phyloP scores from a whole-genome alignment of 1,284 basidiomycete species.

The Hypsizygus ulmarius region DNA sequence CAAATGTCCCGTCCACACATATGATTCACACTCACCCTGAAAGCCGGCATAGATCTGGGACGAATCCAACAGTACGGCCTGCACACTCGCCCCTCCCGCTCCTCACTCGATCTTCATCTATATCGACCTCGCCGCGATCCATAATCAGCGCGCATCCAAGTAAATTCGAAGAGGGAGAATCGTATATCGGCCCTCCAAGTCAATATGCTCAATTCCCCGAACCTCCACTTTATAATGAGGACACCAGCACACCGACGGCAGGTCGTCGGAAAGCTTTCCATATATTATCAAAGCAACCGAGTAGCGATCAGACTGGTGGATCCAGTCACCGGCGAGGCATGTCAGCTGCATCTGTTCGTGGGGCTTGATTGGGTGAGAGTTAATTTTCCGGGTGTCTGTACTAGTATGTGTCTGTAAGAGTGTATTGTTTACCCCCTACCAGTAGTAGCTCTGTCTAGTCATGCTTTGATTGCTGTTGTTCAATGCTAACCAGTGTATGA shows the following conservation, averaged over 20 bases:
- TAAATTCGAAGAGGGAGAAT: conserved; percentile 44
- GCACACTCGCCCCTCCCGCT: conserved; percentile 38
- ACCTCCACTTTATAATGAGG: conserved; percentile 45
- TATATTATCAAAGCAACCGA: conserved; percentile 56
- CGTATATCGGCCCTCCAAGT: conserved; percentile 59
- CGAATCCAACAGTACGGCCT: conserved; percentile 50
- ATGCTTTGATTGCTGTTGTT: conserved; percentile 24
- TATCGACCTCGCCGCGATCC: conserved; percentile 45
- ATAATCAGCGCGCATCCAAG: conserved; percentile 35
- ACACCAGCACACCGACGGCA: conserved; percentile 42
- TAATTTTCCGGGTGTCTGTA: conserved; percentile 16
- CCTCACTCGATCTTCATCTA: conserved; percentile 50
- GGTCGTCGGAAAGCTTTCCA: conserved; percentile 67
- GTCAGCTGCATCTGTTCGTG: conserved; percentile 57
- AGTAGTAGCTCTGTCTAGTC: conserved; percentile 12
- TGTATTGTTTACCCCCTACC: conserved; percentile 17
- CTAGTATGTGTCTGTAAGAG: conserved; percentile 17
- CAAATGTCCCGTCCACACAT: conserved; percentile 34
- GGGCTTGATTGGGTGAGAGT: conserved; percentile 27
- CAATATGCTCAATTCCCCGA: conserved; percentile 72
- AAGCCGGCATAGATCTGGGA: conserved; percentile 63
- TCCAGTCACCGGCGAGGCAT: conserved; percentile 58
- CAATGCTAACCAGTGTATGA: conserved; percentile 19
- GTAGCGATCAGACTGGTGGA: conserved; percentile 39
- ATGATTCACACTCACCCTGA: conserved; percentile 40